phyloP scores from a whole-genome alignment of 2,329 filamentous ascomycete species.

The Penicillium sp. region DNA sequence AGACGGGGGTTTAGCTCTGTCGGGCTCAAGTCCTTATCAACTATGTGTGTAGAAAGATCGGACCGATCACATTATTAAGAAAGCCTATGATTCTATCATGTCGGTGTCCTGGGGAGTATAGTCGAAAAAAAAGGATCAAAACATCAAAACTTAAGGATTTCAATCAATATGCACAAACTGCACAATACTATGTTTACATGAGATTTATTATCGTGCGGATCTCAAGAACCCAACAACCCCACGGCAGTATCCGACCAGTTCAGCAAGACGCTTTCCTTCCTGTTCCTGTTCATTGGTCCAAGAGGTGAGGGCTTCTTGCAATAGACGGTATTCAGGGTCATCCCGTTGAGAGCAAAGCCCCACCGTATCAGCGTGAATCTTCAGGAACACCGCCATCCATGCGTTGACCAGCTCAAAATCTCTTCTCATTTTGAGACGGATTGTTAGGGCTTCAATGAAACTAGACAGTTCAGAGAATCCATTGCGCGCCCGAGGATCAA shows the following conservation, averaged over 20 bases:
- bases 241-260: slow-evolving; percentile 80
- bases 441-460: slow-evolving; percentile 80
- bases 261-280: slow-evolving; percentile 69
- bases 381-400: slow-evolving; percentile 95
- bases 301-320: slow-evolving; percentile 61
- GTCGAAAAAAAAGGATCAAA: background rate
- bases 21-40: too few species aligned
- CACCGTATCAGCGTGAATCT: slow-evolving; percentile 68
- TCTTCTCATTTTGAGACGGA: slow-evolving; percentile 63
- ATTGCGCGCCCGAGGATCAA: slow-evolving; percentile 51
- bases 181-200: background rate
- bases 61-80: too few species aligned
- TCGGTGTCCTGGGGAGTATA: too few species aligned
- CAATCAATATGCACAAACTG: background rate
- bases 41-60: too few species aligned
- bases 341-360: slow-evolving; percentile 46
- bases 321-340: slow-evolving; percentile 42
- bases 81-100: too few species aligned
- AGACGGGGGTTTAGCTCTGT: too few species aligned
- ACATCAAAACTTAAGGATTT: background rate
- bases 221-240: slow-evolving; percentile 83
- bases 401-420: slow-evolving; percentile 95
- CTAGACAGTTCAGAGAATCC: slow-evolving; percentile 67
- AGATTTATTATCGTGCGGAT: slow-evolving; percentile 41
- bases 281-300: slow-evolving; percentile 73